A percentile compares a stretch with the other conserved stretches of the same genome.
Conservation (phyloP, 1,139 yeast species). For the Nematodospora anomalae region DNA sequence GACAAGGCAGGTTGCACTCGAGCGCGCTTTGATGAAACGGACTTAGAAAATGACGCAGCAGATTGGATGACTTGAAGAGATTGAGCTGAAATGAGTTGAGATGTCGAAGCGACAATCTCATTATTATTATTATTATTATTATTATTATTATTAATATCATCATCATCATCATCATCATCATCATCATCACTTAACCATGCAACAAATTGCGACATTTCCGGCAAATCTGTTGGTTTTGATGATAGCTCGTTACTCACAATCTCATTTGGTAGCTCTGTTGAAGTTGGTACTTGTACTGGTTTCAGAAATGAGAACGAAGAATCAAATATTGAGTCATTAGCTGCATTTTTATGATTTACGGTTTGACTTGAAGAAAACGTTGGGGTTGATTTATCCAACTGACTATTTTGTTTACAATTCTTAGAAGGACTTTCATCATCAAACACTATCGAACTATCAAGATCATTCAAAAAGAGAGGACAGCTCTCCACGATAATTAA, state of each 20-base stretch:
- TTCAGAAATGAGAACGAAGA: conserved; percentile 15
- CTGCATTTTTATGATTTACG: background rate
- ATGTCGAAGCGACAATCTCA: conserved; percentile 6
- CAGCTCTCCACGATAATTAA: no score
- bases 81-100: no score
- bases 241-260: background rate
- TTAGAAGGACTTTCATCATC: no score
- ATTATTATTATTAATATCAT: conserved; percentile 14
- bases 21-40: no score
- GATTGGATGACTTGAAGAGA: no score
- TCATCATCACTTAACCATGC: conserved; percentile 16
- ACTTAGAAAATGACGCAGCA: no score
- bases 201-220: conserved; percentile 9
- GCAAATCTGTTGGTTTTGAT: background rate
- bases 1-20: no score
- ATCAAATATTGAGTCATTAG: conserved; percentile 15
- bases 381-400: background rate
- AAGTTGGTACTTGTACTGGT: background rate
- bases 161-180: conserved; percentile 7
- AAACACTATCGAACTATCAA: no score
- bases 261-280: background rate
- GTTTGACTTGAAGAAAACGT: conserved; percentile 4
- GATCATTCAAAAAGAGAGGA: no score
- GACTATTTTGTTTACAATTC: no score
- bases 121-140: conserved; percentile 15